Percentiles rank a stretch among this genome's conserved stretches.
Evolutionary conservation across 805 yeast species (phyloP).

Genomic region (Candida sakaeoensis): DNA sequence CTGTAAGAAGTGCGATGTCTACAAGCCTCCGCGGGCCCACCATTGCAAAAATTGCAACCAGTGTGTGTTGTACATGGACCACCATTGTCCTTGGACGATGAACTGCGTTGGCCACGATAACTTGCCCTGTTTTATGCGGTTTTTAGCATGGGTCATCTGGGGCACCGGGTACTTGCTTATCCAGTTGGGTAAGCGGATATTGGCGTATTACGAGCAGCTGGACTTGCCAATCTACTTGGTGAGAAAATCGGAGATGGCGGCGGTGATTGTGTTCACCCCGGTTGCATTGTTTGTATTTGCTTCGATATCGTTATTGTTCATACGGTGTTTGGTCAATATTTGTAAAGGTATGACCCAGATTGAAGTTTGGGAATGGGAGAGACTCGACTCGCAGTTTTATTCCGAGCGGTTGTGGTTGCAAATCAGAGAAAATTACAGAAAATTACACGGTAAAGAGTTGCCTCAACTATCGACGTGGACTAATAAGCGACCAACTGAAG

Average conservation of each 20-base stretch:
- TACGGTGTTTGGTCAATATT: constrained; percentile 57
- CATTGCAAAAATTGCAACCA: constrained; percentile 76
- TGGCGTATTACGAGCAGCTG: constrained; percentile 44
- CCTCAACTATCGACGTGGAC: constrained; percentile 49
- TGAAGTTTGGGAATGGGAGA: constrained; percentile 88
- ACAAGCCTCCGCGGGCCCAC: constrained; percentile 81
- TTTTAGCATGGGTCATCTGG: constrained; percentile 60
- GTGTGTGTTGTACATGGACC: constrained; percentile 90
- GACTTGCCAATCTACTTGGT: constrained; percentile 55
- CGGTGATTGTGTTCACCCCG: constrained; percentile 53
- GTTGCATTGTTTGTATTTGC: constrained; percentile 56
- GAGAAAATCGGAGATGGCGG: constrained; percentile 47
- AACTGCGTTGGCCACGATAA: constrained; percentile 84
- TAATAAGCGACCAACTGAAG: constrained; percentile 3
- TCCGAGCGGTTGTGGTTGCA: constrained; percentile 52
- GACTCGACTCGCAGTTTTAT: constrained; percentile 64
- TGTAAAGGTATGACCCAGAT: constrained; percentile 79
- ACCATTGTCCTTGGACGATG: constrained; percentile 90
- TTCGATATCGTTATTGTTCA: constrained; percentile 54
- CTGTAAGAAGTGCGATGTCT: constrained; percentile 67
- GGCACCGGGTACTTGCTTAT: constrained; percentile 46
- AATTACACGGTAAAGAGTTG: constrained; percentile 36
- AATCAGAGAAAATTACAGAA: constrained; percentile 42
- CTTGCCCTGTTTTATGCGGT: constrained; percentile 76
- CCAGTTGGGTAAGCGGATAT: constrained; percentile 39